Evolutionary conservation across 2,329 filamentous ascomycete genomes (phyloP), one percentile per base, ranked within the genome.

Genomic region (Colletotrichum chlorophyti): DNA sequence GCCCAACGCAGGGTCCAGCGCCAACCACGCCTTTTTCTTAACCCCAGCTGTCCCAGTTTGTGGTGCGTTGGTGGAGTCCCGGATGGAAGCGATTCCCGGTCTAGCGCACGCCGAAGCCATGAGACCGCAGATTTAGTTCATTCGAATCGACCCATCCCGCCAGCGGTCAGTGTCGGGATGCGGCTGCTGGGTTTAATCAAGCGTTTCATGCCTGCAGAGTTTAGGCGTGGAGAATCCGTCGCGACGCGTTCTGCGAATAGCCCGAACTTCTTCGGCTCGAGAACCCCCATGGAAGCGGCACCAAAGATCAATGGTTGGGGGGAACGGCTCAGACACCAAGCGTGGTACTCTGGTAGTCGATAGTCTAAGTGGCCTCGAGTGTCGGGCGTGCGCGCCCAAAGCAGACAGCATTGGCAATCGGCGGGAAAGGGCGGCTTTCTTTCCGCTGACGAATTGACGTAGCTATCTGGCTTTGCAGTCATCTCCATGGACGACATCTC

Each of bases 21-120:
- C 23, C 15, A 12, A 29, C 14, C 29, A 43, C 29, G 46, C 29
- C 35, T 53, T 40, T n/a, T n/a, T n/a, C n/a, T n/a, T n/a, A n/a
- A n/a, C n/a, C n/a, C n/a, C n/a, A n/a, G n/a, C n/a, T 37, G 32
- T 27, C 42, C 21, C 24, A 23, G 34, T 26, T 24, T 49, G 27
- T 38, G 31, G 42, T 14, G 24, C 40, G 38, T n/a, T 14, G 15
- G 47, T 53, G 40, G 48, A 8, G 48, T 23, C 47, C 40, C 40
- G 32, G 29, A 21, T 40, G 32, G 40, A 21, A 24, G 32, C 10
- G 21, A 47, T 34, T 17, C 49, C 51, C 41, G 43, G 17, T 19
- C 49, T 53, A 53, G 29, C 27, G 35, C 49, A 42, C 26, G 49
- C 41, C 27, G 49, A 58, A 11, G 34, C 37, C n/a, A n/a, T 32